Evolutionary conservation across 2,329 filamentous ascomycete genomes (phyloP).

Genomic region (Monosporascus sp.): DNA sequence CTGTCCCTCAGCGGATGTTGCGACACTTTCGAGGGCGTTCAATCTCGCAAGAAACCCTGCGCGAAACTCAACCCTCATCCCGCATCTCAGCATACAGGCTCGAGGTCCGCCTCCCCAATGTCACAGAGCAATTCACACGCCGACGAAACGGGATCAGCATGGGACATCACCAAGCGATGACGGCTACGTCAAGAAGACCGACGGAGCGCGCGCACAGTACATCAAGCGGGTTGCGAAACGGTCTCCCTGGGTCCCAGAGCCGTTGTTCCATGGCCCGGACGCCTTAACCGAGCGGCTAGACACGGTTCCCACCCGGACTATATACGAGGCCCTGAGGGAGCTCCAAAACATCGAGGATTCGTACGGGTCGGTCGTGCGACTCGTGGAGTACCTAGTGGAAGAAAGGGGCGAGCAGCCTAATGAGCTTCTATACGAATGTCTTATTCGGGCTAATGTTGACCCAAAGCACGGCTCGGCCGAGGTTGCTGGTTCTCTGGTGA

Average conservation of each 20-base stretch:
- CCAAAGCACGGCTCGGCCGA: conserved; percentile 58
- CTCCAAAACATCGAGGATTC: conserved; percentile 31
- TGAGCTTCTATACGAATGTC: conserved; percentile 62
- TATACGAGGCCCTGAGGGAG: conserved; percentile 45
- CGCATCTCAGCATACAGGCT: conserved; percentile 1
- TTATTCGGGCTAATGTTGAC: conserved; percentile 68
- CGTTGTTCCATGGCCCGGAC: conserved; percentile 15
- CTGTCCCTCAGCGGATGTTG: conserved; percentile 49
- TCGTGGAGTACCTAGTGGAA: conserved; percentile 55
- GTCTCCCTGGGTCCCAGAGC: conserved; percentile 18
- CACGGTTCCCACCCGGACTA: conserved; percentile 26
- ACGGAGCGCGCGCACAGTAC: conserved; percentile 13
- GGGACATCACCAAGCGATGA: background rate
- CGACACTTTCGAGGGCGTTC: conserved; percentile 29
- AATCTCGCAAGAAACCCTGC: conserved; percentile 2
- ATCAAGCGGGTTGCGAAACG: conserved; percentile 19
- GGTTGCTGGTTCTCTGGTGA: conserved; percentile 57
- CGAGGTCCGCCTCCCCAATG: conserved; percentile 4
- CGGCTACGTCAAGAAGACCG: conserved; percentile 1
- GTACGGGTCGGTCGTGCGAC: conserved; percentile 31
- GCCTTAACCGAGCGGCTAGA: conserved; percentile 16
- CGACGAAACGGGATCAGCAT: background rate
- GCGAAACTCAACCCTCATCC: background rate
- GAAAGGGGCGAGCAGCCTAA: conserved; percentile 51
- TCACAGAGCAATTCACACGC: conserved; percentile 4